These are phyloP conservation scores for Aspergillus nomiae DNA, from an alignment of 2,329 filamentous ascomycete species.

Conservation along the genomic window DNA sequence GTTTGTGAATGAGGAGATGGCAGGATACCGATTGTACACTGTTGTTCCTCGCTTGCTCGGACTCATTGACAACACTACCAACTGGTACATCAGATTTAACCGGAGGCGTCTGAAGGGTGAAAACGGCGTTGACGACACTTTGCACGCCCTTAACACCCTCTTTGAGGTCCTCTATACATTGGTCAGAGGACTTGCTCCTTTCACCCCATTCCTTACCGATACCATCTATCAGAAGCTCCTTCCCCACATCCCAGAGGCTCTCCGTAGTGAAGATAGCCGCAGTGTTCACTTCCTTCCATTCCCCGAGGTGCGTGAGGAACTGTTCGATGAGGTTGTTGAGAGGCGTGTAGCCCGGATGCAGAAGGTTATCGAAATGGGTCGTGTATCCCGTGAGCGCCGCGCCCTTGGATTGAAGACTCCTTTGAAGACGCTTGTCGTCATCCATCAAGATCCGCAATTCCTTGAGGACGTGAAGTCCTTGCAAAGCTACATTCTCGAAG, in stretches of 20 bases:
- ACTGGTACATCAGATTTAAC: conserved; percentile 98
- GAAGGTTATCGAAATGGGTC: conserved; percentile 86
- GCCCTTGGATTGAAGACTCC: conserved; percentile 88
- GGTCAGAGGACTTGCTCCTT: conserved; percentile 84
- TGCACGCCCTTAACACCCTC: conserved; percentile 87
- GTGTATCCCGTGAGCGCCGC: conserved; percentile 82
- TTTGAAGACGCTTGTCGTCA: conserved; percentile 83
- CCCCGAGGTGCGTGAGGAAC: conserved; percentile 82
- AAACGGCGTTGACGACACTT: conserved; percentile 79
- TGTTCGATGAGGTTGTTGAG: conserved; percentile 86
- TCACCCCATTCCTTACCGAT: conserved; percentile 93
- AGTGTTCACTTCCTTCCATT: conserved; percentile 92
- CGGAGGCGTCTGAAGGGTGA: conserved; percentile 88
- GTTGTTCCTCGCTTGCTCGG: conserved; percentile 82
- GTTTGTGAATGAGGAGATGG: conserved; percentile 92
- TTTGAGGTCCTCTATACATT: conserved; percentile 93
- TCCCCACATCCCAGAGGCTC: conserved; percentile 74
- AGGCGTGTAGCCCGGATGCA: conserved; percentile 90
- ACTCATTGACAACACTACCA: conserved; percentile 93
- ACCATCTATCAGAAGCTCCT: conserved; percentile 86
- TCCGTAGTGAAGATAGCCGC: conserved; percentile 71
- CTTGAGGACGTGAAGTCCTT: conserved; percentile 84
- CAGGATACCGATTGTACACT: conserved; percentile 78
- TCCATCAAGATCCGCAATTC: conserved; percentile 80
- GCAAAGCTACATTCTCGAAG: conserved; percentile 85